Base-by-base conservation (phyloP, 1,284 basidiomycete species). In the Tilletia walkeri region DNA sequence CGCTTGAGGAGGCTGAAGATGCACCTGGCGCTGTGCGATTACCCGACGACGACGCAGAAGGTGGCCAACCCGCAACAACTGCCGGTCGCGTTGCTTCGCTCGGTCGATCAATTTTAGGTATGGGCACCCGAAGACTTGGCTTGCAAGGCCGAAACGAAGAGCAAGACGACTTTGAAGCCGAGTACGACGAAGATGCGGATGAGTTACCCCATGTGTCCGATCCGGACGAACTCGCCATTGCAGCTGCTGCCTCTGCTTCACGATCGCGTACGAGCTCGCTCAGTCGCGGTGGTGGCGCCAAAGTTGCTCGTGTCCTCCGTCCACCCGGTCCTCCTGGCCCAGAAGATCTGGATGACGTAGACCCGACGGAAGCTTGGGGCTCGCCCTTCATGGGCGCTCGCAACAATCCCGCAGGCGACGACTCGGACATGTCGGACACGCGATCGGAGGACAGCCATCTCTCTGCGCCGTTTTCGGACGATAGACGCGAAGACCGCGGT, bases 11-110 rank as follows among this genome's bases (percentile, higher is more conserved):
- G 53, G 39, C 38, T 4, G 67, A 67, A 36, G 69, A 54, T 38
- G n/a, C 14, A 14, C 63, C 34, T 6, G 78, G 75, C 2, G 36
- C 72, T 0, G 68, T 76, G 6, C 72, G 59, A n/a, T 53, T 75
- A 0, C 24, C 36, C 20, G 67, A 61, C 24, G 67, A 70, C 16
- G 53, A 67, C n/a, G 63, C 20, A 20, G 74, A 74, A 0, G 72
- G 70, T 24, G 69, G 30, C 9, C 59, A 41, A 38, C 7, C 7
- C 7, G 59, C 12, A 34, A 36, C 34, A 9, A 34, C 6, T 36
- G 39, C 16, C 9, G 30, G 34, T 5, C 7, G 59, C 30, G 59
- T 63, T 14, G 9, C 14, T 16, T 34, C 59, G 14, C 59, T 63
- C 36, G 59, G 59, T 6, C 59, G 36, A 63, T 63, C 59, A 1